Percentiles rank a stretch among this genome's conserved stretches.
Conservation (phyloP, 768 basidiomycete genomes). For the Cyclocybe aegerita region DNA sequence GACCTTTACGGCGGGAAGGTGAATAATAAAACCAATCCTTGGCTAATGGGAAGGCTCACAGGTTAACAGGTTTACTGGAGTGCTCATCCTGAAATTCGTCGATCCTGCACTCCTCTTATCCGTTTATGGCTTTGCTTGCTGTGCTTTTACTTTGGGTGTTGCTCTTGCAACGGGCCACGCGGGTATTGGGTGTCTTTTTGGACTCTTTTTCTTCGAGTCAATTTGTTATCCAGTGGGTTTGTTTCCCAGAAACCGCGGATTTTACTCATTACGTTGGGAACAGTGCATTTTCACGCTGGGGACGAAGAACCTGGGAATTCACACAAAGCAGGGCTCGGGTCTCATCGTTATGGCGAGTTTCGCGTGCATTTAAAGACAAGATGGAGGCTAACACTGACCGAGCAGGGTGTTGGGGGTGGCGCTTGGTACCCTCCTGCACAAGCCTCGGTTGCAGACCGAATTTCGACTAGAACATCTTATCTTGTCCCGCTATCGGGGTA, state of each 20-base stretch:
- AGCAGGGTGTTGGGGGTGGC: conserved; percentile 55
- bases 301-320: conserved; percentile 60
- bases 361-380: background rate
- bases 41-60: background rate
- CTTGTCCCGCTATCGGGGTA: conserved; percentile 62
- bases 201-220: conserved; percentile 74
- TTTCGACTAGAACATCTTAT: conserved; percentile 54
- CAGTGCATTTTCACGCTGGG: conserved; percentile 64
- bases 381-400: background rate
- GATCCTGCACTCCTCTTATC: conserved; percentile 65
- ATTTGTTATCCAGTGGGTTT: conserved; percentile 63
- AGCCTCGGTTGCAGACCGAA: conserved; percentile 49
- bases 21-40: background rate
- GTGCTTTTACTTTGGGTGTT: conserved; percentile 49
- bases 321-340: conserved; percentile 63
- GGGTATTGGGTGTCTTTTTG: conserved; percentile 61
- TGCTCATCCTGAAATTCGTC: conserved; percentile 57
- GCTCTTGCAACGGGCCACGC: conserved; percentile 49
- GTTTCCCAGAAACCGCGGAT: background rate
- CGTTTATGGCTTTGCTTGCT: conserved; percentile 51
- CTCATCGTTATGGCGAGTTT: conserved; percentile 57
- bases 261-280: background rate
- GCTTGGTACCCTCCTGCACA: conserved; percentile 72
- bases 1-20: conserved; percentile 65
- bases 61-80: conserved; percentile 52